These are phyloP conservation scores for Metroxylon sagu DNA, from an alignment of 176 grass and related monocot genomes.

Conservation along the genomic window DNA sequence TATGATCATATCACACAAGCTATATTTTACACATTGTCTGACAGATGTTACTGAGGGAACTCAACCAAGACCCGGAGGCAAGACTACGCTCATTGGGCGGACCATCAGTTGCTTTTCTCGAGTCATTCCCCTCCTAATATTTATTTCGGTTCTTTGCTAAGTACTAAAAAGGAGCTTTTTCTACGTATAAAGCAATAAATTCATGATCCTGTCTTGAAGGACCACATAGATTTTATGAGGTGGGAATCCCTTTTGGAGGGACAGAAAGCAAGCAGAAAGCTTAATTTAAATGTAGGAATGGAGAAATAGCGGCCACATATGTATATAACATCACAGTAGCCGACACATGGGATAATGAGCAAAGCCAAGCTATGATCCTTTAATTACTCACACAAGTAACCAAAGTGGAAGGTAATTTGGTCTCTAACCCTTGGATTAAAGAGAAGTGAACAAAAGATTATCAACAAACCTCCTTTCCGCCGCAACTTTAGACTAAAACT, in stretches of 20 bases:
- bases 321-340: too few species aligned
- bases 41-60: slow-evolving; percentile 25
- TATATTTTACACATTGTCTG: too few species aligned
- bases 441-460: neutral
- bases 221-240: slow-evolving; percentile 27
- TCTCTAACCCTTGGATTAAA: too few species aligned
- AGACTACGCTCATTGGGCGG: slow-evolving; percentile 26
- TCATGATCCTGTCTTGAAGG: slow-evolving; percentile 33
- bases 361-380: neutral
- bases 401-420: too few species aligned
- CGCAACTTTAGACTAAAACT: slow-evolving; percentile 47
- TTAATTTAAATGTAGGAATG: too few species aligned
- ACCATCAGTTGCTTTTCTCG: slow-evolving; percentile 42
- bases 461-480: slow-evolving; percentile 14
- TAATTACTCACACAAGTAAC: too few species aligned
- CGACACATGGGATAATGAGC: neutral
- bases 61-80: slow-evolving; percentile 19
- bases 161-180: too few species aligned
- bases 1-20: too few species aligned
- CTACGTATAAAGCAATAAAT: slow-evolving; percentile 7
- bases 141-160: neutral
- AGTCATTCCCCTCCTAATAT: slow-evolving; percentile 19
- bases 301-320: too few species aligned
- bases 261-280: neutral
- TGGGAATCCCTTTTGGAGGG: slow-evolving; percentile 9